Evolutionary conservation across 805 yeast species (phyloP), one percentile per base, ranked within the genome.

Genomic region (Pichia sporocuriosa): DNA sequence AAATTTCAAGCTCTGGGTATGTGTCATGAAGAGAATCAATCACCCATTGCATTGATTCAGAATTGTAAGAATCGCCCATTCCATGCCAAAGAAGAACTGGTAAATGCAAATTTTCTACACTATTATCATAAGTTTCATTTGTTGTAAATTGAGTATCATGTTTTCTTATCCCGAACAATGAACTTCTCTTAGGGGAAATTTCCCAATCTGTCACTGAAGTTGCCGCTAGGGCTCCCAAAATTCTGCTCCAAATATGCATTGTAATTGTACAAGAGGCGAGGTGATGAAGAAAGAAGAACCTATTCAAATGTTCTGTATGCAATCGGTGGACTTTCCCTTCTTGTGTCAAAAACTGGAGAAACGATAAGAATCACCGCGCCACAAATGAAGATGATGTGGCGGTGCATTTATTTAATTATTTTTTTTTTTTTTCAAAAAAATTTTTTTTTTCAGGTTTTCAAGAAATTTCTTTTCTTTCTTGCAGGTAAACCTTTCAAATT

Each of bases 41-140:
- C 1, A 72, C 73, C n/a, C 66, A 58, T 24, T 60, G 63, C 68
- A 83, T 75, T 0, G 82, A 75, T 1, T 70, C 57, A 0, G 87
- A 76, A 53, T 81, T 72, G 55, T 78, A 84, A 10, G 73, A 69
- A 56, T 84, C 95, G 0, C 94, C 93, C 60, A 85, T 68, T 0
- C 95, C 95, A 53, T 84, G 95, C 94, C 94, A 84, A 31, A 85
- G 55, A 2, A 84, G 86, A 3, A 84, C 69, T 2, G 61, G 61
- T 9, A 52, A 35, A 25, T 41, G 49, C 3, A 39, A 23, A 4
- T n/a, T 5, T 13, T 26, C 5, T 6, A 15, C 13, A 26, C 13
- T 12, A 11, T 8, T 20, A 17, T 16, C 31, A 19, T 10, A 6
- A 15, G 15, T 10, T 36, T 16, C 29, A n/a, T n/a, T n/a, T n/a